Evolutionary conservation across 805 yeast species (phyloP).

Genomic region (Danielia reshetovae): DNA sequence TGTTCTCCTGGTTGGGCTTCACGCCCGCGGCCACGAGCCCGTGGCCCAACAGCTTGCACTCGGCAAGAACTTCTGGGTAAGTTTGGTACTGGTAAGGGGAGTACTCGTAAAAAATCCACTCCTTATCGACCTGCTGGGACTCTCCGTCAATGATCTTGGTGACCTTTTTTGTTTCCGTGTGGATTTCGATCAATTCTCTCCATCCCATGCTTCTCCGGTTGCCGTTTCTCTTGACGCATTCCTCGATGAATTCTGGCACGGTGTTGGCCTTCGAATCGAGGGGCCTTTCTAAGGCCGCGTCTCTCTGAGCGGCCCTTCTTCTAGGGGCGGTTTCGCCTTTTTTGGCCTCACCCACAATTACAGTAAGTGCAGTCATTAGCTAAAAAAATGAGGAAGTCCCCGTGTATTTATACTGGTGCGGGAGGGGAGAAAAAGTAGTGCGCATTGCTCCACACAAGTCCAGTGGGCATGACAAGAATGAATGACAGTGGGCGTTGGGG

Average conservation of each 20-base stretch:
- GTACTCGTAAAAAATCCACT: conserved; percentile 83
- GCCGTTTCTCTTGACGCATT: conserved; percentile 57
- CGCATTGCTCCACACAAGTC: no score
- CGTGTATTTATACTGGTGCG: conserved; percentile 1
- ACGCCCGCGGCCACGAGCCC: conserved; percentile 78
- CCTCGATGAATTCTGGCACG: conserved; percentile 64
- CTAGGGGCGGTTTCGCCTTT: conserved; percentile 83
- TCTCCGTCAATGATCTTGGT: conserved; percentile 78
- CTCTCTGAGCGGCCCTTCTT: conserved; percentile 52
- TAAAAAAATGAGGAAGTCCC: neutral
- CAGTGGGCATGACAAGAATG: no score
- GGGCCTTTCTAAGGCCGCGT: conserved; percentile 58
- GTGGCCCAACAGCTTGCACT: conserved; percentile 56
- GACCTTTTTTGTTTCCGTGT: conserved; percentile 70
- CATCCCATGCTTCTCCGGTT: conserved; percentile 61
- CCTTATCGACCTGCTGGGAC: conserved; percentile 67
- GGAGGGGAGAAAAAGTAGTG: neutral
- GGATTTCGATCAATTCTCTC: conserved; percentile 72
- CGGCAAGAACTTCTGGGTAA: conserved; percentile 50
- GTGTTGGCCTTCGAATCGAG: conserved; percentile 59
- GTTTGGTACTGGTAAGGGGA: conserved; percentile 66
- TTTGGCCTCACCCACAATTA: conserved; percentile 66
- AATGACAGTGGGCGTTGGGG: no score
- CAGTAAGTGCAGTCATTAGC: conserved; percentile 33
- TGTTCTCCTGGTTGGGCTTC: conserved; percentile 53